Conservation (phyloP, 2,329 filamentous ascomycete genomes). For the Claviceps maximensis region DNA sequence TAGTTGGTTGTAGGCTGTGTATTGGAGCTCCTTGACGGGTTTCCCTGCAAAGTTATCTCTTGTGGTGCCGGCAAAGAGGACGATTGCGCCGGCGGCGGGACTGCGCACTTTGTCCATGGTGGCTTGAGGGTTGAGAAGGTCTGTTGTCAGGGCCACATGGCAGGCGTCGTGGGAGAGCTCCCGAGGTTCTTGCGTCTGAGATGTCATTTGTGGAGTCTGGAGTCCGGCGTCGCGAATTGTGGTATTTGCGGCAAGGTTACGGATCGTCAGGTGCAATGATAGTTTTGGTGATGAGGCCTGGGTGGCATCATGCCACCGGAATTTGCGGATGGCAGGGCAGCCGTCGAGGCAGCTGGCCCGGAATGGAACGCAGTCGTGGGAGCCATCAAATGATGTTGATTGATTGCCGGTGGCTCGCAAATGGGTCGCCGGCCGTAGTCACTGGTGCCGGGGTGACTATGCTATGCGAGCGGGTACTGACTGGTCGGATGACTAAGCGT, state of each 20-base stretch:
- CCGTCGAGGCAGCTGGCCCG: neutral
- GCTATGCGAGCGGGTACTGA: too few relatives aligned
- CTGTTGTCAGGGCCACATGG: constrained; percentile 56
- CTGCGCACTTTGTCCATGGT: constrained; percentile 57
- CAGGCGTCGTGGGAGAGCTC: constrained; percentile 37
- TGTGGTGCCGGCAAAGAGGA: constrained; percentile 67
- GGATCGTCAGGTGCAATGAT: neutral
- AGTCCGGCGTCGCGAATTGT: too few relatives aligned
- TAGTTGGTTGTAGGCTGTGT: constrained; percentile 59
- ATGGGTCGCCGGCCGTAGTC: too few relatives aligned
- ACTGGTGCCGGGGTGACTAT: neutral
- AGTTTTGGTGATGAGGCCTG: neutral
- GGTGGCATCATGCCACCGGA: neutral
- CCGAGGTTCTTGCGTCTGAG: constrained; percentile 14
- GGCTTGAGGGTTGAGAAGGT: constrained; percentile 41
- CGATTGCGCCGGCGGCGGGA: constrained; percentile 61
- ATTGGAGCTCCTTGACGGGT: constrained; percentile 61
- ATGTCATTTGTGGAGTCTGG: constrained; percentile 5
- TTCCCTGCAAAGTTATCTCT: constrained; percentile 60
- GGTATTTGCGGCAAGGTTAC: neutral
- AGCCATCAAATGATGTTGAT: neutral
- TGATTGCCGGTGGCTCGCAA: neutral
- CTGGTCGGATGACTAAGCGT: neutral
- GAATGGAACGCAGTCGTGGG: neutral
- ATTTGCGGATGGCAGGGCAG: neutral